A percentile compares a stretch with the other conserved stretches of the same genome.
These are phyloP conservation scores for Boletus rubescentipes DNA, from an alignment of 768 basidiomycete species.

Conservation along the genomic window DNA sequence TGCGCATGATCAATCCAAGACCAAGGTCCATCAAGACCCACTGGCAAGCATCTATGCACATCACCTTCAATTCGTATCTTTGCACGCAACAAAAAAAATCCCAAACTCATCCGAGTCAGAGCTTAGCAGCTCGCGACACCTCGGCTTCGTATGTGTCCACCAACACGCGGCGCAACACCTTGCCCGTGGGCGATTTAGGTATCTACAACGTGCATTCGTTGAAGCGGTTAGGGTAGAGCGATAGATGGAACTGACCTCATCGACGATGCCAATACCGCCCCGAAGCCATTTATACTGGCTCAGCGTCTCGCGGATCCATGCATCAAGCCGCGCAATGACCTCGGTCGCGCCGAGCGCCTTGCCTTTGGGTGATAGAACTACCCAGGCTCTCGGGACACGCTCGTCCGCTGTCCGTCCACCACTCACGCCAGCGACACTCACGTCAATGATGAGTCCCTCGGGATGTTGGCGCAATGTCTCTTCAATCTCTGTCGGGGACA, in stretches of 20 bases:
- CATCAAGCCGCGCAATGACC: conserved; percentile 49
- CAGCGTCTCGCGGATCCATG: conserved; percentile 60
- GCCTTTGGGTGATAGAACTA: conserved; percentile 62
- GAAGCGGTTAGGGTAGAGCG: not conserved
- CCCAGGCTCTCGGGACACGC: conserved; percentile 75
- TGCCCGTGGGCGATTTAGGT: conserved; percentile 74
- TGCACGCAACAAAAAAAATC: no score
- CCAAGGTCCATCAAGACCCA: no score
- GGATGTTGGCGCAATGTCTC: conserved; percentile 64
- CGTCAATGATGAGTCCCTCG: conserved; percentile 59
- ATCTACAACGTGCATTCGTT: conserved; percentile 36
- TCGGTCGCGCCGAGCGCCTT: conserved; percentile 42
- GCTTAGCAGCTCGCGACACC: conserved; percentile 17
- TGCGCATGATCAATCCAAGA: no score
- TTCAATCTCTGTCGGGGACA: conserved; percentile 80
- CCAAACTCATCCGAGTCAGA: conserved; percentile 17
- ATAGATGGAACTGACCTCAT: conserved; percentile 45
- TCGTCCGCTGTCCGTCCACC: conserved; percentile 73
- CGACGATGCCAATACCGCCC: conserved; percentile 67
- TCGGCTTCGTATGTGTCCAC: conserved; percentile 54
- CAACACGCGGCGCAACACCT: conserved; percentile 60
- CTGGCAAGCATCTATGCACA: no score
- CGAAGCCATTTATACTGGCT: conserved; percentile 77
- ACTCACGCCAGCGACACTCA: conserved; percentile 68
- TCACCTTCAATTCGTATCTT: no score